phyloP scores from a whole-genome alignment of 352 stramenopile genomes.

The Thalassiosira mediterranea region DNA sequence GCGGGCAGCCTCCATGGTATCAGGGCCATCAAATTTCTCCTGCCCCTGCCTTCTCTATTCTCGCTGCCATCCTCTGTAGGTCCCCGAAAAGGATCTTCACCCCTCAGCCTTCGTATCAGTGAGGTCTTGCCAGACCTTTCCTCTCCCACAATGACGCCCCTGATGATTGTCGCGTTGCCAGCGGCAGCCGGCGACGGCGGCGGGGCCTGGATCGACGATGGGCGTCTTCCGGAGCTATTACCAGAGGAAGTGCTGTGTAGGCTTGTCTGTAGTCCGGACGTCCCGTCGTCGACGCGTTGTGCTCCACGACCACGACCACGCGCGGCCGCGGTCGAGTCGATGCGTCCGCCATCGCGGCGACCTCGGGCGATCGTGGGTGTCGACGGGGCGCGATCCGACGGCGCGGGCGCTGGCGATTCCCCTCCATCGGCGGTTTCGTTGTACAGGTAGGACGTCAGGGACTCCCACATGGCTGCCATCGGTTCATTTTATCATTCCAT shows the following conservation, averaged over 20 bases:
- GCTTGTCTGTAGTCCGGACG: slow-evolving; percentile 3
- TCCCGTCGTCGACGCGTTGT: slow-evolving; percentile 2
- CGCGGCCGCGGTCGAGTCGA: not conserved
- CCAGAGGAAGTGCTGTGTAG: slow-evolving; percentile 9
- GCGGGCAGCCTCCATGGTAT: slow-evolving; percentile 45
- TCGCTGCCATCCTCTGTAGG: slow-evolving; percentile 2
- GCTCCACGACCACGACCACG: slow-evolving; percentile 2
- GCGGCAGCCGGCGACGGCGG: not conserved
- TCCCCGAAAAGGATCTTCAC: slow-evolving; percentile 41
- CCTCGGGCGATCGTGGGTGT: too few species aligned
- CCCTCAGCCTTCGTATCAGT: slow-evolving; percentile 47
- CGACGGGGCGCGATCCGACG: not conserved
- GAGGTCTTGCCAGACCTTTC: slow-evolving; percentile 47
- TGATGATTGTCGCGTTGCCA: slow-evolving; percentile 38
- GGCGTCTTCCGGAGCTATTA: not conserved
- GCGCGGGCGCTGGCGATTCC: not conserved
- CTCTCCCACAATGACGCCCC: slow-evolving; percentile 46
- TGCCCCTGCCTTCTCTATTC: slow-evolving; percentile 5
- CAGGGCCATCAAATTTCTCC: slow-evolving; percentile 52
- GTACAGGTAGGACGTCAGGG: slow-evolving; percentile 22
- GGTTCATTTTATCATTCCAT: too few species aligned
- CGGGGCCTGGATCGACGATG: too few species aligned
- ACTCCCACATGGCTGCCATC: slow-evolving; percentile 22
- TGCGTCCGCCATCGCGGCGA: too few species aligned
- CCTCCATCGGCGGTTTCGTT: slow-evolving; percentile 5